These are phyloP conservation scores for Ganoderma multipileum DNA, from an alignment of 1,284 basidiomycete species.

Conservation along the genomic window DNA sequence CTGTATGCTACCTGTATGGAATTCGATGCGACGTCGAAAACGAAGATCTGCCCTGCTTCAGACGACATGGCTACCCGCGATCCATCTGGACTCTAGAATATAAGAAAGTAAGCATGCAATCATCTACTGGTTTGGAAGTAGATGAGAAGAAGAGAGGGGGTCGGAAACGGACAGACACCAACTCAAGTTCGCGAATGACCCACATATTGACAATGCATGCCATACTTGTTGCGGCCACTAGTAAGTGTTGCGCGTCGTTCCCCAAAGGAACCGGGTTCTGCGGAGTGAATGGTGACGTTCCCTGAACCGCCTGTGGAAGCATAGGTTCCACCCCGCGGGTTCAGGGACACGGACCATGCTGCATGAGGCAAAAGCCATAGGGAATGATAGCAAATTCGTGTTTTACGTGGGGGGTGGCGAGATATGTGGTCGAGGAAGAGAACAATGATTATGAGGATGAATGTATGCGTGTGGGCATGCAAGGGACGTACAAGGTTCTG, in stretches of 20 bases:
- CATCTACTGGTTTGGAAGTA: conserved; percentile 10
- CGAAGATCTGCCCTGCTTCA: conserved; percentile 82
- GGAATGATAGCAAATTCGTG: too few relatives aligned
- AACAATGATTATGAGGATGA: conserved; percentile 19
- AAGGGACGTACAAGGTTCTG: conserved; percentile 70
- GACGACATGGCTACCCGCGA: conserved; percentile 77
- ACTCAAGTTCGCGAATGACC: conserved; percentile 41
- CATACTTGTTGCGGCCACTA: conserved; percentile 81
- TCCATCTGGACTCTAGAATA: conserved; percentile 81
- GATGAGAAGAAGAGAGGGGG: neutral
- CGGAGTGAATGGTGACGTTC: conserved; percentile 72
- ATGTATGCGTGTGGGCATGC: neutral
- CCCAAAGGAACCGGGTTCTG: conserved; percentile 67
- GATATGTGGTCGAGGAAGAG: neutral
- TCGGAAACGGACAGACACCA: conserved; percentile 6
- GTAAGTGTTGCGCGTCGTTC: conserved; percentile 60
- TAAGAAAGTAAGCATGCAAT: conserved; percentile 25
- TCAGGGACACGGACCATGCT: conserved; percentile 86
- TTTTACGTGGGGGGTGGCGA: neutral
- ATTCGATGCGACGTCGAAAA: conserved; percentile 78
- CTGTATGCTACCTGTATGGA: conserved; percentile 74
- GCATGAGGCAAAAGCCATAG: conserved; percentile 46
- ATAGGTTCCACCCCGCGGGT: conserved; percentile 75
- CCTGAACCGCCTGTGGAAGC: conserved; percentile 83
- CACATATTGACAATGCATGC: conserved; percentile 82